Evolutionary conservation across 1,139 yeast genomes (phyloP), one percentile per base, ranked within the genome.

Genomic region (Scheffersomyces stambukii): DNA sequence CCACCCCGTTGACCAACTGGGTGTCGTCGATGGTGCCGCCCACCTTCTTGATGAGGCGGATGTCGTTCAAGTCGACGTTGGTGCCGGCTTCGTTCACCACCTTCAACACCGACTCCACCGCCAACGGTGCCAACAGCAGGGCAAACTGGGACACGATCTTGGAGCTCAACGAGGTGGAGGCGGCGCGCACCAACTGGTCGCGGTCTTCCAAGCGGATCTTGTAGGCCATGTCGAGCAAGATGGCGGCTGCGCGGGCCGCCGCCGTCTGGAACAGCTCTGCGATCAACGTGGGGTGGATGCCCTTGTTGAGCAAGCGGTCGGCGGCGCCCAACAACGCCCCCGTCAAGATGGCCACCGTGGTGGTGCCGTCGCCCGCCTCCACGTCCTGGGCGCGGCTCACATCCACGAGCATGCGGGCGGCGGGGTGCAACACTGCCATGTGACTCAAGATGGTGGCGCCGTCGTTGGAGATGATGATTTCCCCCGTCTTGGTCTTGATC

Each of bases 1-100:
- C 96, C 36, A 91, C 89, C 35, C 99, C 99, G 48, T 88, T 86
- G 30, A 89, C 80, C 50, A 89, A 70, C 56, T 83, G 88, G 13
- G 98, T 91, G 45, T 91, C 98, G 48, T 91, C 99, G 45, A 91
- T 91, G 8, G 98, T 91, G 22, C 97, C 97, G 32, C 98, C 99
- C 16, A 86, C 84, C 57, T 91, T 89, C 64, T 91, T 91, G 46
- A 93, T 77, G 42, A 91, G 65, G 48, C 96, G 75, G 50, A 91
- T 85, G 54, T 89, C 91, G 50, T 77, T 80, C 48, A 91, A 68
- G 55, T 91, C 97, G 23, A 86, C 97, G 43, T 81, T 83, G 34
- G 46, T 50, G 3, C 14, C 18, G 23, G 31, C 27, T 20, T 64
- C 69, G 40, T 78, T 74, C 37, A 77, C 69, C 24, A 91, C 89